phyloP scores from a whole-genome alignment of 257 asterid genomes.

The Plantago major region DNA sequence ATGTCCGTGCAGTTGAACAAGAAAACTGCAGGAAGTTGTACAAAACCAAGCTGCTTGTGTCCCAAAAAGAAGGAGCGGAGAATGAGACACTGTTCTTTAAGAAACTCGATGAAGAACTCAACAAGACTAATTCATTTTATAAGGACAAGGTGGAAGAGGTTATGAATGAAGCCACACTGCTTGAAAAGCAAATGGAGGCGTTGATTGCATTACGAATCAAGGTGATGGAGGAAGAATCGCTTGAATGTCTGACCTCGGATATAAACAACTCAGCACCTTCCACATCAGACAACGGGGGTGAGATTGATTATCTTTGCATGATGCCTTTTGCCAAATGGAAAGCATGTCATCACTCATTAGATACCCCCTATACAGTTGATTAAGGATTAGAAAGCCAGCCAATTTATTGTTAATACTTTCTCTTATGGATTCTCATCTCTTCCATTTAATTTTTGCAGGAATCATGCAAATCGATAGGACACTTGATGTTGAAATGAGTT shows the following conservation, averaged over 20 bases:
- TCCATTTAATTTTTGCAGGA: slow-evolving; percentile 21
- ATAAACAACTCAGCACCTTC: slow-evolving; percentile 24
- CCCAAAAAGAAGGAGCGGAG: slow-evolving; percentile 49
- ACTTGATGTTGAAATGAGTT: slow-evolving; percentile 20
- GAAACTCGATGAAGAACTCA: slow-evolving; percentile 76
- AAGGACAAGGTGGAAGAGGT: slow-evolving; percentile 70
- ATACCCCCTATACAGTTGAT: too few species aligned
- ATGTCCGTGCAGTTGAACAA: slow-evolving; percentile 39
- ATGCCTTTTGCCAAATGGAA: too few species aligned
- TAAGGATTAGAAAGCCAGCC: too few species aligned
- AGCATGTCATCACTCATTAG: too few species aligned
- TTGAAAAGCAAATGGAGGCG: slow-evolving; percentile 68
- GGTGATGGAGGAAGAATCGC: slow-evolving; percentile 39
- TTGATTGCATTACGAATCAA: slow-evolving; percentile 58
- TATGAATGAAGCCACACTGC: slow-evolving; percentile 42
- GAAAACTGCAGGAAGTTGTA: slow-evolving; percentile 49
- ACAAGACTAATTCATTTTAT: slow-evolving; percentile 61
- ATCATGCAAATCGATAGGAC: slow-evolving; percentile 13
- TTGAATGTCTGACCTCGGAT: slow-evolving; percentile 22
- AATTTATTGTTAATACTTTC: not conserved
- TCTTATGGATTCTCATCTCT: not conserved
- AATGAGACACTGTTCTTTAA: slow-evolving; percentile 46
- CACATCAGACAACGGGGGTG: slow-evolving; percentile 31
- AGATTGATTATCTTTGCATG: slow-evolving; percentile 15
- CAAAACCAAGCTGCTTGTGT: slow-evolving; percentile 41